Percentiles rank a stretch among this genome's conserved stretches.
These are phyloP conservation scores for Cryptomeria japonica DNA, from an alignment of 75 land plant species.

Conservation along the genomic window DNA sequence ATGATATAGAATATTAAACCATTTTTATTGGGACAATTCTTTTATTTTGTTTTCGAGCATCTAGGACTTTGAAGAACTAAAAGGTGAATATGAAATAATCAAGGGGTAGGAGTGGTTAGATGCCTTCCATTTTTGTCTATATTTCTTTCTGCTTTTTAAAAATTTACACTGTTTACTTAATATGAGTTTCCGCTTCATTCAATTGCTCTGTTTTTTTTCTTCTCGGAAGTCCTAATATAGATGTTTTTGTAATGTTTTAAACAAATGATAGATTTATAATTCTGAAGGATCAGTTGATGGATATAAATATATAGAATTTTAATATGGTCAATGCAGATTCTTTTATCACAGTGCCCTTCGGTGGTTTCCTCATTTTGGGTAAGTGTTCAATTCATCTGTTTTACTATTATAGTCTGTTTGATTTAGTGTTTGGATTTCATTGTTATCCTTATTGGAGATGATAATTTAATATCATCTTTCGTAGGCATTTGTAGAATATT, in stretches of 20 bases:
- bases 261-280: not conserved
- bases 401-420: not conserved
- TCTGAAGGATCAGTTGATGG: not conserved
- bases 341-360: slow-evolving; percentile 97
- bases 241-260: not conserved
- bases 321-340: slow-evolving; percentile 57
- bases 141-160: not conserved
- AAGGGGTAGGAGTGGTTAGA: not conserved
- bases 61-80: not conserved
- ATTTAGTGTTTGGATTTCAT: not conserved
- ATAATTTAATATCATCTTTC: not conserved
- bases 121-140: not conserved
- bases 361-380: slow-evolving; percentile 95
- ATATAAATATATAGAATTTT: not conserved
- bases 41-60: not conserved
- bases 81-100: not conserved
- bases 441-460: not conserved
- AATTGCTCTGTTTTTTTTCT: not conserved
- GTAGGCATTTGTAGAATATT: not conserved
- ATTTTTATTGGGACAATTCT: not conserved
- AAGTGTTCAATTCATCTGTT: slow-evolving; percentile 13
- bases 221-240: not conserved
- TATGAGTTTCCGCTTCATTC: not conserved
- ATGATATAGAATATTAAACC: not conserved
- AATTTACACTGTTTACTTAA: not conserved